Conservation (phyloP, 768 basidiomycete genomes). For the Trametes maxima region DNA sequence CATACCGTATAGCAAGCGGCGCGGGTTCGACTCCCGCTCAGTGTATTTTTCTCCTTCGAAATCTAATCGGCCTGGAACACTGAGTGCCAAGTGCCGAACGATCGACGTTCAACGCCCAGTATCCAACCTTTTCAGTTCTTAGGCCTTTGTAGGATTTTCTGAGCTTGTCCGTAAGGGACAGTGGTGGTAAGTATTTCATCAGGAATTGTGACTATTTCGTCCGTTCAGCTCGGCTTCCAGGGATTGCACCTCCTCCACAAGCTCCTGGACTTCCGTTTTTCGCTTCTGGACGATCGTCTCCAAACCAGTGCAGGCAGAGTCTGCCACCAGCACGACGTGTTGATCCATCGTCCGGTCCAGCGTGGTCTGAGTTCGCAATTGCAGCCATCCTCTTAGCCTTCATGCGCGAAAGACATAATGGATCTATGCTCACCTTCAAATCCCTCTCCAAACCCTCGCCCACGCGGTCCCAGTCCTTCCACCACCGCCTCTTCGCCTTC, state of each 20-base stretch:
- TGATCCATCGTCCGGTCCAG: slow-evolving; percentile 50
- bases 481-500: slow-evolving; percentile 64
- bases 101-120: too few species aligned
- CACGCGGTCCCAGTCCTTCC: slow-evolving; percentile 65
- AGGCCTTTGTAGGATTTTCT: not conserved
- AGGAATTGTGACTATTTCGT: not conserved
- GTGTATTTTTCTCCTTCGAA: slow-evolving; percentile 17
- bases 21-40: slow-evolving; percentile 32
- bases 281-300: slow-evolving; percentile 43
- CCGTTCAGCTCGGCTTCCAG: slow-evolving; percentile 34
- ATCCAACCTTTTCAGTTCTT: not conserved
- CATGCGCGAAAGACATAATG: slow-evolving; percentile 3
- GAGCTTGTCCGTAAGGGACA: not conserved
- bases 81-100: too few species aligned
- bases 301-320: slow-evolving; percentile 50
- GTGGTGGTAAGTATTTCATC: not conserved
- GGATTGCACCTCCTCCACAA: slow-evolving; percentile 46
- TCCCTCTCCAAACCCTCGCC: slow-evolving; percentile 66
- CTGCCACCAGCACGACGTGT: slow-evolving; percentile 57
- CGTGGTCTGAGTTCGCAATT: slow-evolving; percentile 39
- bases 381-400: not conserved
- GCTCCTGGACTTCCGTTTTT: slow-evolving; percentile 46
- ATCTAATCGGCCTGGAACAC: not conserved
- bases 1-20: slow-evolving; percentile 26
- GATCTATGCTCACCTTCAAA: slow-evolving; percentile 50